Base-by-base conservation (phyloP, 495 filamentous ascomycete genomes). In the Astrocystis sublimbata region DNA sequence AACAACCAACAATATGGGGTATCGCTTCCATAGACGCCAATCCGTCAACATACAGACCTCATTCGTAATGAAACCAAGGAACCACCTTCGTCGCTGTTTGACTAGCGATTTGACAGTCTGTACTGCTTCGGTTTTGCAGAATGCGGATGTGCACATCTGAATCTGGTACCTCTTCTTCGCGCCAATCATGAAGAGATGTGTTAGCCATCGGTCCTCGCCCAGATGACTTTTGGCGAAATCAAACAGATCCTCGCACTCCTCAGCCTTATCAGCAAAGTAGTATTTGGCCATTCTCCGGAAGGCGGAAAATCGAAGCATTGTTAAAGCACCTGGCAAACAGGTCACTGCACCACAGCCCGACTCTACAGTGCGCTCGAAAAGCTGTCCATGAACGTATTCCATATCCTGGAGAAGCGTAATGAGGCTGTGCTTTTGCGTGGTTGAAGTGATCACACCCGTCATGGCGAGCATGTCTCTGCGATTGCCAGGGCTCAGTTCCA, bases 11-110 rank as follows among this genome's bases (percentile, higher is more conserved):
- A 98, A 80, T 54, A 97, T 82, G 0, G 94, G 93, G 72, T 98
- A 98, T 54, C 92, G 85, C 70, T 80, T 88, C 93, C 93, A 98
- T 24, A 98, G 82, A 59, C 94, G 84, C 65, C 89, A 82, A 75
- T 98, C 94, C 10, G 94, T 98, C 77, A 98, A 79, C 94, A 98
- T 97, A 78, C 94, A 98, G 1, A 92, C 93, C 68, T 98, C 94
- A 74, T 98, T 98, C 15, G 94, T 98, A 75, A 98, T 94, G 73
- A 96, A 97, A 1, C 94, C 94, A 47, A 98, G 81, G 70, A 98
- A 98, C 94, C 94, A 98, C 65, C 94, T 84, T 49, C 94, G 89
- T 30, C 94, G 89, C 76, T 98, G 94, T 79, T 98, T 98, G 70
- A 98, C 79, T 43, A 98, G 84, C 71, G 88, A 92, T 50, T 76